These are phyloP conservation scores for Metschnikowia santaceciliae DNA, from an alignment of 805 yeast genomes.

Conservation along the genomic window DNA sequence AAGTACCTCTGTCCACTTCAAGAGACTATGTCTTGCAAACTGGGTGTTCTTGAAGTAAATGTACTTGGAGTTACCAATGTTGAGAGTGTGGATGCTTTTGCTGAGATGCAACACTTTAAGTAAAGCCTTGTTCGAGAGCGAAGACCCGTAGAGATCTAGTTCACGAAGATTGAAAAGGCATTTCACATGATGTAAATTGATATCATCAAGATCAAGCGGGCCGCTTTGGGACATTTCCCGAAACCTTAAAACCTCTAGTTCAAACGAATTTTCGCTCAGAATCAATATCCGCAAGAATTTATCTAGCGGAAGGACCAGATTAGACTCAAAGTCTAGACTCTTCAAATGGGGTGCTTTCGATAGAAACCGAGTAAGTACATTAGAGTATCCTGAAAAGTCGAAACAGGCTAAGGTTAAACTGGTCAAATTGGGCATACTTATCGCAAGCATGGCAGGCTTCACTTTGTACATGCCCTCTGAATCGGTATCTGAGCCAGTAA, in stretches of 20 bases:
- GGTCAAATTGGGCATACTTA: not conserved
- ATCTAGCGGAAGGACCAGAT: constrained; percentile 24
- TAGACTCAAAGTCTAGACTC: constrained; percentile 31
- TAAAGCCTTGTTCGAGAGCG: constrained; percentile 11
- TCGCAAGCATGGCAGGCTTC: not conserved
- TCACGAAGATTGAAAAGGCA: constrained; percentile 21
- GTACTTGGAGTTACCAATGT: constrained; percentile 14
- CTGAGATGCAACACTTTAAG: constrained; percentile 12
- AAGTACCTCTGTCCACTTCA: constrained; percentile 13
- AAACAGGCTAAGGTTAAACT: constrained; percentile 23
- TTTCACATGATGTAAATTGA: constrained; percentile 20
- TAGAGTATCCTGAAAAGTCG: constrained; percentile 21
- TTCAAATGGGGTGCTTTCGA: constrained; percentile 16
- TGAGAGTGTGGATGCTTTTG: constrained; percentile 6
- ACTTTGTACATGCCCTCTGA: constrained; percentile 1
- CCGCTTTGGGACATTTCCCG: constrained; percentile 25
- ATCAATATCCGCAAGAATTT: constrained; percentile 26
- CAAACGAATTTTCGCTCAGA: constrained; percentile 27
- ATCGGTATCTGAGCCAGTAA: not conserved
- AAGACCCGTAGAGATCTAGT: constrained; percentile 27
- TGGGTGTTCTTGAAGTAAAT: constrained; percentile 14
- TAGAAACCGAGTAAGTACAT: constrained; percentile 28
- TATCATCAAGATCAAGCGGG: constrained; percentile 26
- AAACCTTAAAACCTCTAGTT: constrained; percentile 24
- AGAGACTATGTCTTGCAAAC: constrained; percentile 5